phyloP scores from a whole-genome alignment of 2,329 filamentous ascomycete genomes.

The Monosporascus sp. region DNA sequence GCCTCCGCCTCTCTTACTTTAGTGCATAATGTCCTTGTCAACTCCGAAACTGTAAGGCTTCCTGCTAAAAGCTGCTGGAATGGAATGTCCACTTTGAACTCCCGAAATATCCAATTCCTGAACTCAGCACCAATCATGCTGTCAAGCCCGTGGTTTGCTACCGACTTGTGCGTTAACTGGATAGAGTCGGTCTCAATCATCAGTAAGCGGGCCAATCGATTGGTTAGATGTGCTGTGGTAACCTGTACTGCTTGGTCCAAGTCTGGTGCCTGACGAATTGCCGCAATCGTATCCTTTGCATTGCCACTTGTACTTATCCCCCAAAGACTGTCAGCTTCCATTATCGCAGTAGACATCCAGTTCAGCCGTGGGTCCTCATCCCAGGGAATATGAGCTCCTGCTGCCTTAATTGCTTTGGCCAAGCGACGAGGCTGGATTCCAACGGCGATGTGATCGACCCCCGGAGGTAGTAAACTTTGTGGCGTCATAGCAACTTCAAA shows the following conservation, averaged over 20 bases:
- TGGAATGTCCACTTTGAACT: not conserved
- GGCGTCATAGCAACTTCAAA: conserved; percentile 15
- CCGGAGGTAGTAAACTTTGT: not conserved
- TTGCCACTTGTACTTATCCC: not conserved
- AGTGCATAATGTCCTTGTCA: not conserved
- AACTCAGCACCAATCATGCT: not conserved
- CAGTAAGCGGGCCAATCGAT: not conserved
- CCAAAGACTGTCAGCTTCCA: not conserved
- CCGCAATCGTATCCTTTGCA: not conserved
- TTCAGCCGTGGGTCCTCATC: not conserved
- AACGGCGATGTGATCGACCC: not conserved
- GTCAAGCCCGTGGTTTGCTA: not conserved
- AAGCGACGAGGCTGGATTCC: not conserved
- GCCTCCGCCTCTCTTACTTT: conserved; percentile 25
- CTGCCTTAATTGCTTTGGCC: not conserved
- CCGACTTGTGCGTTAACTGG: not conserved
- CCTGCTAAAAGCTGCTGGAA: not conserved
- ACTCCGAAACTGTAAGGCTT: not conserved
- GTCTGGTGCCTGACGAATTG: not conserved
- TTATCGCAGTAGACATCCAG: not conserved
- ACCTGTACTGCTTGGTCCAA: not conserved
- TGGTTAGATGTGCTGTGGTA: not conserved
- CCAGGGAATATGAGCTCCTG: not conserved
- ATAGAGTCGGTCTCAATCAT: not conserved
- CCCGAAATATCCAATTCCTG: not conserved